Base-by-base conservation (phyloP, 148 eudicot genomes). In the Pharnaceum exiguum region DNA sequence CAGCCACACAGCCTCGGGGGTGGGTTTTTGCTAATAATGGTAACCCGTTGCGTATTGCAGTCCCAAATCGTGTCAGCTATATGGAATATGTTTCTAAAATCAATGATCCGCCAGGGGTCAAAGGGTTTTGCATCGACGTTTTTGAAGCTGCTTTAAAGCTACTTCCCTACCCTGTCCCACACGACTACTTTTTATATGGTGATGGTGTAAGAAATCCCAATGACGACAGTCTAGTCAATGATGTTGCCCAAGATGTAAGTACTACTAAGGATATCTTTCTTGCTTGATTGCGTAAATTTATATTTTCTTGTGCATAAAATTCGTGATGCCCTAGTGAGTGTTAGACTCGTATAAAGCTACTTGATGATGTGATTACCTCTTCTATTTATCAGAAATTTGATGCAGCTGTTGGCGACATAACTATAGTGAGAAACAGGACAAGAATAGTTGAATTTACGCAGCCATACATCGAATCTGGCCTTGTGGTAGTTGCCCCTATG, bases 361-460 rank as follows among this genome's bases (percentile, higher is more conserved):
- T 25, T 46, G 12, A 35, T 35, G 38, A 35, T 35, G 38, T 12
- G 7, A 6, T 35, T 35, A 12, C 12, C 12, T 7, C 12, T 35
- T 12, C 7, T 12, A 35, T n/a, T n/a, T n/a, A n/a, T n/a, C n/a
- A 60, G 65, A 60, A 60, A 47, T 46, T 30, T 23, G 79, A 78
- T 74, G 79, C 80, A 13, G 83, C 77, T 29, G 63, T 79, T 63
- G 83, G 83, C 13, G 83, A 79, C 57, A 69, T 79, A 45, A 71
- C 80, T 16, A 79, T 79, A 36, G 60, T 56, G 16, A 75, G 72
- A 25, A 68, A 75, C 51, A 46, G 83, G 33, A 71, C 76, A 31
- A 55, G 49, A 60, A 56, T 79, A 26, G 83, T 68, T 10, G 83
- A 79, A 52, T 79, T 71, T 32, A 79, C 83, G 19, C 80, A 71